Evolutionary conservation across 1,284 basidiomycete species (phyloP), one percentile per base, ranked within the genome.

Genomic region (Austroboletus niveus): DNA sequence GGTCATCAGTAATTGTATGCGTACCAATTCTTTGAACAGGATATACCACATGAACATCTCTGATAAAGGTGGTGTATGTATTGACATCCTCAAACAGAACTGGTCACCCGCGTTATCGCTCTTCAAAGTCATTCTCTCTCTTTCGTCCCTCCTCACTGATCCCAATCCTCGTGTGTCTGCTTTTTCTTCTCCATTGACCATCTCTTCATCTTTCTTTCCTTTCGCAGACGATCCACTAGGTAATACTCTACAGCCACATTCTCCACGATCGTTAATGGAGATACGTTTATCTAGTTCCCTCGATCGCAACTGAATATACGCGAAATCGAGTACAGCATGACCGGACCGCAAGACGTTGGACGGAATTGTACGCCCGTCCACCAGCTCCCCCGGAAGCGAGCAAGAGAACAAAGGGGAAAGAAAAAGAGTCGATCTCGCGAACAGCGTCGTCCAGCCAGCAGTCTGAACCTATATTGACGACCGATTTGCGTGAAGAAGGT

Each of bases 1-100:
- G 8, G 11, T 10, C 3, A 10, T 44, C 8, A 4, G 15, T 30
- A 14, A 6, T 20, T 7, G 17, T 35, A 14, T 38, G 29, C 14
- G 29, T 5, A 14, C 30, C 40, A 12, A 66, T 42, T 10, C 8
- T n/a, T 15, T 12, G 39, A n/a, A 22, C 41, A 92, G 89, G 63
- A 92, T 94, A 66, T 94, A 94, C 65, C 92, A 95, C 64, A 94
- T 94, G 87, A 95, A 95, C 65, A 90, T 95, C 52, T 87, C 87
- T 50, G 85, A 88, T 48, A 79, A 80, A 46, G 86, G 86, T 42
- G 77, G 75, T 57, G 82, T 89, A 47, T 89, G 87, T 62, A 87
- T 87, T 57, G 85, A 94, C 69, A 89, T 94, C 44, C 78, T 94
- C 55, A 94, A 95, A 72, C 80, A 83, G 60, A 89, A 90, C 59